These are phyloP conservation scores for Torulaspora pretoriensis DNA, from an alignment of 1,139 yeast species.

Conservation along the genomic window DNA sequence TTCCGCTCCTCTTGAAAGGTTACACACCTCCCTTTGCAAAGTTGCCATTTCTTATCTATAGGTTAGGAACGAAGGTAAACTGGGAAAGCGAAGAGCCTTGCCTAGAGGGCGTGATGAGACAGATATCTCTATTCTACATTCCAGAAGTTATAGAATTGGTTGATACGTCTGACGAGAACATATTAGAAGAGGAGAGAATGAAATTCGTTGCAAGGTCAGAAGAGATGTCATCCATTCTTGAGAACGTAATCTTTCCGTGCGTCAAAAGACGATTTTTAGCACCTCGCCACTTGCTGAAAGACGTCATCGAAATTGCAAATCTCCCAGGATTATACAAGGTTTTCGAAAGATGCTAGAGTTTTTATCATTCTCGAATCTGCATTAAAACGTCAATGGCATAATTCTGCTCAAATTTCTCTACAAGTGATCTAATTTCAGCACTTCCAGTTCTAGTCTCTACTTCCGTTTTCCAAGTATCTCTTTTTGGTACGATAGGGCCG, in stretches of 20 bases:
- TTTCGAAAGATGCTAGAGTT: slow-evolving; percentile 74
- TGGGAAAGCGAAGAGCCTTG: slow-evolving; percentile 69
- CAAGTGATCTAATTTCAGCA: slow-evolving; percentile 20
- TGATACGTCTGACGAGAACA: slow-evolving; percentile 21
- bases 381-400: slow-evolving; percentile 19
- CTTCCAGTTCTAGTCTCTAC: slow-evolving; percentile 15
- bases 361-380: neutral
- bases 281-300: slow-evolving; percentile 47
- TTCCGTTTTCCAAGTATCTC: slow-evolving; percentile 5
- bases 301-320: slow-evolving; percentile 81
- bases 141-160: slow-evolving; percentile 51
- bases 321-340: slow-evolving; percentile 87
- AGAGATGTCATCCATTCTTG: slow-evolving; percentile 42
- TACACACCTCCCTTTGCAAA: slow-evolving; percentile 61
- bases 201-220: slow-evolving; percentile 21
- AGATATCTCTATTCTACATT: slow-evolving; percentile 67
- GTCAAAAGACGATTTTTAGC: slow-evolving; percentile 64
- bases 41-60: slow-evolving; percentile 61
- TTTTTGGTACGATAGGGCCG: slow-evolving; percentile 12
- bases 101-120: slow-evolving; percentile 57
- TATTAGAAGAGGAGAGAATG: slow-evolving; percentile 22
- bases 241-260: slow-evolving; percentile 61
- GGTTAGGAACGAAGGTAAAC: slow-evolving; percentile 54
- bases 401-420: slow-evolving; percentile 24
- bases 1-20: slow-evolving; percentile 67